Evolutionary conservation across 1,139 yeast genomes (phyloP).

Genomic region (Geotrichum restrictum): DNA sequence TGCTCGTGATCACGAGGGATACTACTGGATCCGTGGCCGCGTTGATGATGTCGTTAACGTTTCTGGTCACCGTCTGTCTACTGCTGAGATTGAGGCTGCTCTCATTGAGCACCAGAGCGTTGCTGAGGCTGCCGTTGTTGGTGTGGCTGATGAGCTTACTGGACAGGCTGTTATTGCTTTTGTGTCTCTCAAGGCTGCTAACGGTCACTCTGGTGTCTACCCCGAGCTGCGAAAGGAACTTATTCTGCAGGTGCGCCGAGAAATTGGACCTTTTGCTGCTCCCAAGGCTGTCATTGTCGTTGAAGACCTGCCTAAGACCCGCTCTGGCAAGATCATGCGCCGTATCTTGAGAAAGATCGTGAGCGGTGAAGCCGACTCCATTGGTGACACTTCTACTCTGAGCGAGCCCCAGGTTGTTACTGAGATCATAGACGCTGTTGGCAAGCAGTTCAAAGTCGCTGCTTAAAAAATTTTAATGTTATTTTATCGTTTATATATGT

Average conservation of each 20-base stretch:
- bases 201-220: slow-evolving; percentile 42
- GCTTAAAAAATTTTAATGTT: slow-evolving; percentile 1
- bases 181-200: slow-evolving; percentile 69
- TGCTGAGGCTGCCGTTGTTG: slow-evolving; percentile 93
- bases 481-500: background rate
- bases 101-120: slow-evolving; percentile 74
- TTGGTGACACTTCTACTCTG: slow-evolving; percentile 90
- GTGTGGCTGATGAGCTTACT: slow-evolving; percentile 88
- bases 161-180: slow-evolving; percentile 97
- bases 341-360: slow-evolving; percentile 92
- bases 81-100: slow-evolving; percentile 96
- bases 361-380: slow-evolving; percentile 82
- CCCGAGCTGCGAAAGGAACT: slow-evolving; percentile 74
- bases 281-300: slow-evolving; percentile 89
- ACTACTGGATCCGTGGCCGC: slow-evolving; percentile 97
- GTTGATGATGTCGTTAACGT: slow-evolving; percentile 98
- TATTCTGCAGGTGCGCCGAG: slow-evolving; percentile 81
- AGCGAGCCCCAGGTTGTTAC: slow-evolving; percentile 84
- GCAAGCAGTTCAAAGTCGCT: slow-evolving; percentile 17
- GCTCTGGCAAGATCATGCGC: slow-evolving; percentile 98
- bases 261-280: slow-evolving; percentile 97
- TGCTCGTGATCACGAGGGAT: slow-evolving; percentile 94
- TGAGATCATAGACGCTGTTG: slow-evolving; percentile 52
- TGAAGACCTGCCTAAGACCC: slow-evolving; percentile 90
- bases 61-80: slow-evolving; percentile 93